These are phyloP conservation scores for Porodaedalea pini DNA, from an alignment of 1,284 basidiomycete genomes.

Conservation along the genomic window DNA sequence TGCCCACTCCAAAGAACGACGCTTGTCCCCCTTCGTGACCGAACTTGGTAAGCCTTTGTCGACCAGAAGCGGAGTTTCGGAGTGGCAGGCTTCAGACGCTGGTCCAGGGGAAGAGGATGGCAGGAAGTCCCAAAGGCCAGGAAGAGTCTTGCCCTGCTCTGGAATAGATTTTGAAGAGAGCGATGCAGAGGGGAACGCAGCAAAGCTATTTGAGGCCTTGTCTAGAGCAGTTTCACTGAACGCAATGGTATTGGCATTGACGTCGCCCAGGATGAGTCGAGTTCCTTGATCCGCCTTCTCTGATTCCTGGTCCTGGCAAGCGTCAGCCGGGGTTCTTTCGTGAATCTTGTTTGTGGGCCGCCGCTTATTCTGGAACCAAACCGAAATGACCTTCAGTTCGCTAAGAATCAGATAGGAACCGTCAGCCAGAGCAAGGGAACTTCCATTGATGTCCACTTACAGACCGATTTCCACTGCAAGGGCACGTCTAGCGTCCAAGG, in stretches of 20 bases:
- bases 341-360: slow-evolving; percentile 6
- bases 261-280: slow-evolving; percentile 2
- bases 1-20: slow-evolving; percentile 45
- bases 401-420: not conserved
- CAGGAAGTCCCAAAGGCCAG: slow-evolving; percentile 24
- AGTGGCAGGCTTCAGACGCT: not conserved
- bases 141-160: not conserved
- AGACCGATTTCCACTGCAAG: slow-evolving; percentile 13
- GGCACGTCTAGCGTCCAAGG: slow-evolving; percentile 3
- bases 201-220: not conserved
- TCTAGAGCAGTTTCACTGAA: not conserved
- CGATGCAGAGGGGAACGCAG: not conserved
- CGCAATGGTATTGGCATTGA: not conserved
- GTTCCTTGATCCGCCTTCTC: not conserved
- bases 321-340: not conserved
- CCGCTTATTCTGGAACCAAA: slow-evolving; percentile 21
- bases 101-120: slow-evolving; percentile 23
- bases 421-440: not conserved
- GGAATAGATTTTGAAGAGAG: not conserved
- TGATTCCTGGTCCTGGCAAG: not conserved
- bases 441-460: not conserved
- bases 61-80: not conserved
- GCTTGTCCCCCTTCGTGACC: not conserved
- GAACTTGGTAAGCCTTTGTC: not conserved
- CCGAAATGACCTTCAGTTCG: slow-evolving; percentile 16